Conservation (phyloP, 441 rosid genomes). For the Heliophila coronopifolia region DNA sequence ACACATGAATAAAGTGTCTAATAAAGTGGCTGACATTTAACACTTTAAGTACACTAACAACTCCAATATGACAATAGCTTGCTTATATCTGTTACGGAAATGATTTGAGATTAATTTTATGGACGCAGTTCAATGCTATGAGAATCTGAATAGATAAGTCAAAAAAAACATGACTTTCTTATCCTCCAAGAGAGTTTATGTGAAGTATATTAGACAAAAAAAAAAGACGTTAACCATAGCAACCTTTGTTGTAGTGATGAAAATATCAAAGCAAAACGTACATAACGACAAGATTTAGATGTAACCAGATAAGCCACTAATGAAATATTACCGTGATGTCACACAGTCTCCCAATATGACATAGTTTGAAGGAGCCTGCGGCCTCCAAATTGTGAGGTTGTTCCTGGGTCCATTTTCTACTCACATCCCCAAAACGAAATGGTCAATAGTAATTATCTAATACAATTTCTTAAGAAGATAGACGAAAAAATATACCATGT, state of each 20-base stretch:
- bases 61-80: slow-evolving; percentile 10
- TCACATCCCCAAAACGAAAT: slow-evolving; percentile 26
- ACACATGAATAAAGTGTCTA: not conserved
- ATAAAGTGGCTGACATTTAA: slow-evolving; percentile 12
- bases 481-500: slow-evolving; percentile 7
- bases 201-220: not conserved
- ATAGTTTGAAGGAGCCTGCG: slow-evolving; percentile 92
- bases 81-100: slow-evolving; percentile 4
- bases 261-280: slow-evolving; percentile 9
- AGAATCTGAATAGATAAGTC: slow-evolving; percentile 8
- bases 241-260: slow-evolving; percentile 3
- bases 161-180: not conserved
- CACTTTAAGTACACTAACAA: not conserved
- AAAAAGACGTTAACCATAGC: slow-evolving; percentile 4
- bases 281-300: slow-evolving; percentile 8
- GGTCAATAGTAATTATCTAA: slow-evolving; percentile 16
- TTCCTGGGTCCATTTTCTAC: slow-evolving; percentile 75
- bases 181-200: not conserved
- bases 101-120: slow-evolving; percentile 10
- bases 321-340: slow-evolving; percentile 73
- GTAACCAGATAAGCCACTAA: slow-evolving; percentile 4
- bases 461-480: slow-evolving; percentile 14
- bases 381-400: slow-evolving; percentile 96
- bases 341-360: slow-evolving; percentile 97
- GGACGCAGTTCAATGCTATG: slow-evolving; percentile 8